Conservation (phyloP, 345 rosid species). For the Camelina hispida region DNA sequence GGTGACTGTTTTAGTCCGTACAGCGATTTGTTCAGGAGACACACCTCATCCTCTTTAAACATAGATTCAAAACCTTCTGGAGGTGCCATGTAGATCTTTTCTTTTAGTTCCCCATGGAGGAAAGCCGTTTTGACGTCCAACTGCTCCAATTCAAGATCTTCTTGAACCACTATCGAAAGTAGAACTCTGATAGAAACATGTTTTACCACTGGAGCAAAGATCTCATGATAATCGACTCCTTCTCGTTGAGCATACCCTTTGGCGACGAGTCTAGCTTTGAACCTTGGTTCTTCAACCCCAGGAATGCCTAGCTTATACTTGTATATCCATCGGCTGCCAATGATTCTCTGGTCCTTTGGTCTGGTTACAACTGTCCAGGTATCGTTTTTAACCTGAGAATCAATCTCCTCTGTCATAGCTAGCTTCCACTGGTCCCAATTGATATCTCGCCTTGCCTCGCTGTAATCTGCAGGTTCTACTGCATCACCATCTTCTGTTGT, state of each 20-base stretch:
- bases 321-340: not conserved
- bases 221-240: not conserved
- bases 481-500: no score
- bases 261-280: not conserved
- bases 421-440: not conserved
- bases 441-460: rapidly evolving
- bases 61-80: not conserved
- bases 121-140: not conserved
- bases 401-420: not conserved
- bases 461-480: no score
- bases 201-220: not conserved
- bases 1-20: no score
- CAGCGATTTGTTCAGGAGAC: not conserved
- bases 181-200: not conserved
- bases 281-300: not conserved
- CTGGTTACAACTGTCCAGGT: not conserved
- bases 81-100: not conserved
- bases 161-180: not conserved
- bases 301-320: not conserved
- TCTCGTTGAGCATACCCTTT: not conserved
- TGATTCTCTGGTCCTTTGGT: not conserved
- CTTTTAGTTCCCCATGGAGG: not conserved
- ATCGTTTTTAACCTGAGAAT: not conserved
- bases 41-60: not conserved
- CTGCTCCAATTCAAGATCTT: not conserved